Percentiles rank a stretch among this genome's conserved stretches.
These are phyloP conservation scores for Naganishia sp. DNA, from an alignment of 1,284 basidiomycete species.

Conservation along the genomic window DNA sequence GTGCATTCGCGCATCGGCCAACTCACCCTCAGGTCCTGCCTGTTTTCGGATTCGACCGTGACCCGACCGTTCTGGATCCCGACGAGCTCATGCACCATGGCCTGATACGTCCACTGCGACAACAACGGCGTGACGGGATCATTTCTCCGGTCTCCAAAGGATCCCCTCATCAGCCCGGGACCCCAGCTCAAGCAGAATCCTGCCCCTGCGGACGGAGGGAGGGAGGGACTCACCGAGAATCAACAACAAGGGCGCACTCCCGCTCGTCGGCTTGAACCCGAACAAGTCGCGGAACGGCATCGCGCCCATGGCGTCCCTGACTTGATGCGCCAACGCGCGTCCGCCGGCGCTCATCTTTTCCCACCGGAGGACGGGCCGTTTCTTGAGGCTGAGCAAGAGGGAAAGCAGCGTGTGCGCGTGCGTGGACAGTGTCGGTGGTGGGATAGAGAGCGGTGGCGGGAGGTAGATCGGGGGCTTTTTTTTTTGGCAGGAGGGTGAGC, in stretches of 20 bases:
- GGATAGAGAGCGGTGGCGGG: conserved; percentile 60
- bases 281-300: conserved; percentile 57
- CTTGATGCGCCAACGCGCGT: conserved; percentile 80
- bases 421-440: conserved; percentile 69
- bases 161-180: neutral
- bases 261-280: conserved; percentile 58
- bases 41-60: conserved; percentile 79
- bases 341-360: conserved; percentile 92
- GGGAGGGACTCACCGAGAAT: conserved; percentile 51
- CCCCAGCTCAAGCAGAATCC: neutral
- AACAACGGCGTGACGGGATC: conserved; percentile 98
- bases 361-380: conserved; percentile 88
- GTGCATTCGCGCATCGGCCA: no score
- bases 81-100: conserved; percentile 96
- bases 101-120: conserved; percentile 99
- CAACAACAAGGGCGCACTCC: conserved; percentile 58
- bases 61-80: conserved; percentile 94
- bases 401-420: conserved; percentile 82
- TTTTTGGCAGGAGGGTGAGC: neutral
- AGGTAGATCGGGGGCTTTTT: conserved; percentile 53
- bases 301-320: conserved; percentile 56
- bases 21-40: conserved; percentile 78
- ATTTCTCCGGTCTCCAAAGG: conserved; percentile 64
- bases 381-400: conserved; percentile 89
- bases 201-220: no score